A percentile compares a stretch with the other conserved stretches of the same genome.
Evolutionary conservation across 352 stramenopile species (phyloP).

Genomic region (Phytophthora tubulina): DNA sequence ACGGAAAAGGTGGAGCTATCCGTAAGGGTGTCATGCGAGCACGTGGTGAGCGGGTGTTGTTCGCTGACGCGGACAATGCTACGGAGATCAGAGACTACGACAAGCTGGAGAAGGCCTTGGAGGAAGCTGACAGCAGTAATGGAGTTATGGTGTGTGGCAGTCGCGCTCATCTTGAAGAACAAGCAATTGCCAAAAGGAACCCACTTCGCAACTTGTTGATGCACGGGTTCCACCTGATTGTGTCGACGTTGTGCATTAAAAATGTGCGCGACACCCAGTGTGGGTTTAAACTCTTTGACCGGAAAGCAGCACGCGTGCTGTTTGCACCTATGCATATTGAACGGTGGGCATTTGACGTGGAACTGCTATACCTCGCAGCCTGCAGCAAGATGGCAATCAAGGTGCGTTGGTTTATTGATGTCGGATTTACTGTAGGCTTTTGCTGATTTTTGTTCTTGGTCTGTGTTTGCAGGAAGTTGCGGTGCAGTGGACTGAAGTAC

Average conservation of each 20-base stretch:
- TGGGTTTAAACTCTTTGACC: slow-evolving; percentile 96
- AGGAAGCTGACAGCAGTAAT: slow-evolving; percentile 38
- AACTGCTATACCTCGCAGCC: slow-evolving; percentile 90
- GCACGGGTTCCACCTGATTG: slow-evolving; percentile 93
- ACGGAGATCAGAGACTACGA: slow-evolving; percentile 92
- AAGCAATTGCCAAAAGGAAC: slow-evolving; percentile 87
- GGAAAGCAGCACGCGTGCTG: slow-evolving; percentile 77
- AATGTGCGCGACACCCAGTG: slow-evolving; percentile 95
- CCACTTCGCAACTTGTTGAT: slow-evolving; percentile 92
- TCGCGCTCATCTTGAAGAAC: slow-evolving; percentile 89
- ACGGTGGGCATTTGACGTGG: slow-evolving; percentile 96
- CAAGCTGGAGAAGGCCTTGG: slow-evolving; percentile 74
- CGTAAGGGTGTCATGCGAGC: slow-evolving; percentile 90
- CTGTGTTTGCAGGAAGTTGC: slow-evolving; percentile 83
- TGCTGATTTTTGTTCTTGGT: slow-evolving; percentile 6
- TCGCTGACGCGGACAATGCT: slow-evolving; percentile 94
- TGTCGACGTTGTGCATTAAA: slow-evolving; percentile 87
- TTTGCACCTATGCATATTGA: slow-evolving; percentile 95
- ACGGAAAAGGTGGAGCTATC: slow-evolving; percentile 93
- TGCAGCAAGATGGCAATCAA: slow-evolving; percentile 68
- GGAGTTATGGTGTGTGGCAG: slow-evolving; percentile 91
- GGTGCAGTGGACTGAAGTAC: slow-evolving; percentile 93
- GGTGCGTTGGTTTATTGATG: slow-evolving; percentile 35
- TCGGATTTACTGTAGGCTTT: not conserved
- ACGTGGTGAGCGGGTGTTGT: slow-evolving; percentile 84